Conservation (phyloP, 352 stramenopile genomes). For the Phytophthora rubi region DNA sequence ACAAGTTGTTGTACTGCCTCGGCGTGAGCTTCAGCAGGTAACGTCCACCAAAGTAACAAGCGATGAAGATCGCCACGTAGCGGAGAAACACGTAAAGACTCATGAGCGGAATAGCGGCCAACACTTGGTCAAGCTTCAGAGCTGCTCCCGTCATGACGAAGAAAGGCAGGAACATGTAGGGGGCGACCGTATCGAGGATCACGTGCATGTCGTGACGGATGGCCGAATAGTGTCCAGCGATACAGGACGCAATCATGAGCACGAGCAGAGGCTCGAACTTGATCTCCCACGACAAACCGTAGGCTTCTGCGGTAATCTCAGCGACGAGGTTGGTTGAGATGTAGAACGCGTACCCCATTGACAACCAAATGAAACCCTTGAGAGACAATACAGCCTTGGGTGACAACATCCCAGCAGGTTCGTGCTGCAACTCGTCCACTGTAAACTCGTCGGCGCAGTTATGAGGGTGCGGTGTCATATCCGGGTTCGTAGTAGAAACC, state of each 20-base stretch:
- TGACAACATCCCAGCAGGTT: slow-evolving; percentile 32
- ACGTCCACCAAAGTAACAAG: slow-evolving; percentile 61
- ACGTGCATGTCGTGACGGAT: slow-evolving; percentile 83
- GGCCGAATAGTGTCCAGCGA: slow-evolving; percentile 57
- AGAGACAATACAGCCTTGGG: slow-evolving; percentile 31
- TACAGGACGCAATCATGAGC: slow-evolving; percentile 69
- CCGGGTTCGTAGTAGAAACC: slow-evolving; percentile 14
- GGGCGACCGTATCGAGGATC: slow-evolving; percentile 65
- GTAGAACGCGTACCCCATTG: slow-evolving; percentile 71
- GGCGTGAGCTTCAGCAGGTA: slow-evolving; percentile 64
- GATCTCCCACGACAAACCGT: slow-evolving; percentile 65
- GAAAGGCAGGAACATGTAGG: slow-evolving; percentile 81
- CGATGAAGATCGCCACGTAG: slow-evolving; percentile 68
- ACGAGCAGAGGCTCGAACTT: slow-evolving; percentile 75
- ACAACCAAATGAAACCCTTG: slow-evolving; percentile 71
- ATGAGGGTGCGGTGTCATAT: slow-evolving; percentile 54
- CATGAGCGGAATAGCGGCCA: slow-evolving; percentile 67
- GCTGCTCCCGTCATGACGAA: slow-evolving; percentile 78
- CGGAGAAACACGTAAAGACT: slow-evolving; percentile 64
- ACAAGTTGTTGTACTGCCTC: slow-evolving; percentile 75
- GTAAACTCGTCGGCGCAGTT: slow-evolving; percentile 48
- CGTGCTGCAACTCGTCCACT: slow-evolving; percentile 34
- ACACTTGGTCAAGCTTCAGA: slow-evolving; percentile 69
- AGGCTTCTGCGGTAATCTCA: slow-evolving; percentile 45
- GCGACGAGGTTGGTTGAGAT: slow-evolving; percentile 54